Base-by-base conservation (phyloP, 2,329 filamentous ascomycete genomes). In the Cercospora berteroae region DNA sequence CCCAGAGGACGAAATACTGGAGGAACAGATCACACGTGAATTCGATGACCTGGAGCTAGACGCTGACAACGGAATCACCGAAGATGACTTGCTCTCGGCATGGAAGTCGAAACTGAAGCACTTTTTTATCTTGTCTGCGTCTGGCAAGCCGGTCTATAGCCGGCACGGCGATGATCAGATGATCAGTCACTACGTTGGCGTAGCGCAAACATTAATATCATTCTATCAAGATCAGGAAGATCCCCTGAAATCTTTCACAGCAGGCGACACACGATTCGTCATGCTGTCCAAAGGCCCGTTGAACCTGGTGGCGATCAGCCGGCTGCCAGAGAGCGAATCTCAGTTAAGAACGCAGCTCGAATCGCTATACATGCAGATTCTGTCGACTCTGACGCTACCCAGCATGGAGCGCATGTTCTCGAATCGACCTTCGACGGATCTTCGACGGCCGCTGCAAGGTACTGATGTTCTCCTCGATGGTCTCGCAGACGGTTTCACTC, bases 101-200 rank as follows among this genome's bases (percentile, higher is more conserved):
- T 99, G 94, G 94, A 95, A 93, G 77, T 88, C 90, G 42, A 98
- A 98, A 81, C 85, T 94, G 70, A 99, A 99, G 80, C 95, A 99
- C 80, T 99, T 97, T 79, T 88, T 99, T 80, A 96, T 99, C 74
- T 83, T 99, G 1, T 98, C 95, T 2, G 94, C 93, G 13, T 94
- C 96, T 9, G 95, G 95, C 20, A 99, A 99, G 78, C 96, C 95
- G 10, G 96, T 99, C 59, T 99, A 94, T 84, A 98, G 93, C 75
- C 88, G 96, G 59, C 94, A 99, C 77, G 95, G 96, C 48, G 93
- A 97, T 73, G 86, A 96, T 71, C 89, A 90, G 64, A 83, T 98
- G 52, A 93, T 98, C 77, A 97, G 96, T 74, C 91, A 91, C 60
- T 97, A 95, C 74, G 94, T 98, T 78, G 95, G 95, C 48, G 90